Evolutionary conservation across 73 alveolate species (phyloP).

Genomic region (Diophrys appendiculata): DNA sequence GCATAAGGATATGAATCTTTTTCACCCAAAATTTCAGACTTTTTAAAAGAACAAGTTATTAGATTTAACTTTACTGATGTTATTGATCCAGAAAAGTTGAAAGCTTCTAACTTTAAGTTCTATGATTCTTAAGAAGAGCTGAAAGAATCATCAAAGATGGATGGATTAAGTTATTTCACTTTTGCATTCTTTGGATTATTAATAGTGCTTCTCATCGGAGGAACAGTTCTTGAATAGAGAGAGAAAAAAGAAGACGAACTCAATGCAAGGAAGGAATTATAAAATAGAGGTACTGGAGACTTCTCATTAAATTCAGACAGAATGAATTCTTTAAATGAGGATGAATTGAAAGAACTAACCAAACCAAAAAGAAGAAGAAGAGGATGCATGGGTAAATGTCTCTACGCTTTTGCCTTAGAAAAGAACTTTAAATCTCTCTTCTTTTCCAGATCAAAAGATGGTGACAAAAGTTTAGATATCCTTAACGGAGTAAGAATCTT

Average conservation of each 20-base stretch:
- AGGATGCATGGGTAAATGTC: background rate
- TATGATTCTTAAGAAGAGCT: background rate
- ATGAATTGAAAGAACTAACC: too few species aligned
- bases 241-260: background rate
- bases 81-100: background rate
- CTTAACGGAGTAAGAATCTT: slow-evolving; percentile 22
- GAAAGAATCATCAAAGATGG: background rate
- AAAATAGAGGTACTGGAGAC: too few species aligned
- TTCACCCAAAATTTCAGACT: slow-evolving; percentile 6
- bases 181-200: background rate
- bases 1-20: slow-evolving; percentile 2
- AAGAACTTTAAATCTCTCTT: background rate
- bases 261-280: background rate
- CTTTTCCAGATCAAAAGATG: background rate
- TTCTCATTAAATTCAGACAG: too few species aligned
- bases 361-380: background rate
- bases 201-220: background rate
- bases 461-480: slow-evolving; percentile 14
- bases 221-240: background rate
- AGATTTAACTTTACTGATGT: background rate
- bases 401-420: background rate
- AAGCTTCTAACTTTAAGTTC: slow-evolving; percentile 5
- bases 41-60: background rate
- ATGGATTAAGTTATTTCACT: background rate
- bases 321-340: too few species aligned